Evolutionary conservation across 768 basidiomycete species (phyloP).

Genomic region (Pleurotus tuoliensis): DNA sequence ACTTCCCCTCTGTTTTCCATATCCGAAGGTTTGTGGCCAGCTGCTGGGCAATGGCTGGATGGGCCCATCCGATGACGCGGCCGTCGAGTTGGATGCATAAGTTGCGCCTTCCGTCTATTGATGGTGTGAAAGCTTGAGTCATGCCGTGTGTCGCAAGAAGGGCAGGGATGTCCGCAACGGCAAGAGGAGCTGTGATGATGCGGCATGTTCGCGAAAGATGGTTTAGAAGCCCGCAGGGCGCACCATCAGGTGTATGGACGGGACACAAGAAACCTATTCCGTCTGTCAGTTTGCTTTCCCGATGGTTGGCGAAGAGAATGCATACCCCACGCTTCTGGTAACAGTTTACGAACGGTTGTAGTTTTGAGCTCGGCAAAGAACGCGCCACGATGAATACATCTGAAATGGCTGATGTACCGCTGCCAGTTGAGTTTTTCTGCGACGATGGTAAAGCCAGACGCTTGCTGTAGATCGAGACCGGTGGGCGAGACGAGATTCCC

Average conservation of each 20-base stretch:
- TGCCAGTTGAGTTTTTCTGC: slow-evolving; percentile 99
- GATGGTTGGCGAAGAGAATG: slow-evolving; percentile 2
- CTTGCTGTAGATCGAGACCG: slow-evolving; percentile 95
- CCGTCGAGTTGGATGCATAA: slow-evolving; percentile 95
- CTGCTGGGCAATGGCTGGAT: slow-evolving; percentile 63
- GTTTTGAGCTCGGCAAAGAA: slow-evolving; percentile 99
- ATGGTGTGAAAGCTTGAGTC: slow-evolving; percentile 82
- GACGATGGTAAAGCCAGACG: slow-evolving; percentile 97
- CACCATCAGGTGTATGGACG: slow-evolving; percentile 97
- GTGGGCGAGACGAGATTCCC: slow-evolving; percentile 94
- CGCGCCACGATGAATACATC: slow-evolving; percentile 97
- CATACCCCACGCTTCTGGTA: slow-evolving; percentile 97
- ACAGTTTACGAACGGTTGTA: slow-evolving; percentile 91
- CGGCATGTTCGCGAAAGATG: slow-evolving; percentile 93
- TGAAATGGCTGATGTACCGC: slow-evolving; percentile 97
- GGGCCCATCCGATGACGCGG: slow-evolving; percentile 90
- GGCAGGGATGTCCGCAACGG: slow-evolving; percentile 74
- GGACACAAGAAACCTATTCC: slow-evolving; percentile 89
- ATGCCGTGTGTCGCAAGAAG: slow-evolving; percentile 88
- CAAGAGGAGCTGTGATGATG: slow-evolving; percentile 74
- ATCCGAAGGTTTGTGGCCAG: slow-evolving; percentile 84
- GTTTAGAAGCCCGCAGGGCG: slow-evolving; percentile 96
- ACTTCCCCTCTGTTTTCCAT: slow-evolving; percentile 89
- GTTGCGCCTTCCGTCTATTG: slow-evolving; percentile 77
- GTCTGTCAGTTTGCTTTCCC: too few species aligned